Evolutionary conservation across 495 filamentous ascomycete species (phyloP), one percentile per base, ranked within the genome.

Genomic region (Barbatosphaeria neglecta): DNA sequence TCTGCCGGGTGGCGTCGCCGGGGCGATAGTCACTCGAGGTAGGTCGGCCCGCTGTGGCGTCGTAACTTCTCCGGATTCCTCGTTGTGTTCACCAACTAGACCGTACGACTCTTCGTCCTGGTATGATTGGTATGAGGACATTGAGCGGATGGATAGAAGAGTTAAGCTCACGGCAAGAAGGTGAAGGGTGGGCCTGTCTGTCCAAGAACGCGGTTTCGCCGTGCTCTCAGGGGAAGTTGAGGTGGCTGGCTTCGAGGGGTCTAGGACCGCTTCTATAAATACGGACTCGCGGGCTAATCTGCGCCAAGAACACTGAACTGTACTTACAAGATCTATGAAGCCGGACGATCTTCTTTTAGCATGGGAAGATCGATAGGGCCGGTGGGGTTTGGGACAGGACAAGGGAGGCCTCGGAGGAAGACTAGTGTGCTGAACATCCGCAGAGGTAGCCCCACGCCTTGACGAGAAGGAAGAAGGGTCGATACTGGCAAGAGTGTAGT

Each of bases 101-200:
- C 27, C 25, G 19, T 15, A 40, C 31, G 16, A 22, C 23, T 47
- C 46, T 10, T 48, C 49, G 20, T 60, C 60, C 46, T 59, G 45
- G 49, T 43, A 51, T 48, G 27, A 49, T 61, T 61, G 60, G 54
- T 57, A 53, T 52, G 53, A 50, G 48, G 54, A 56, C 58, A 59
- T 61, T 41, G 50, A 42, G 37, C 40, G 16, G 28, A 2, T n/a
- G 28, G 40, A 43, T 35, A 43, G 37, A 44, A 43, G 46, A 37
- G 41, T 39, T 10, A 50, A 38, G 53, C 58, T 61, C 52, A 57
- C 57, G 46, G 39, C 54, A 47, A 40, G 18, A 39, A 37, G 11
- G n/a, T n/a, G n/a, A 37, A 19, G 24, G 24, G 35, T 40, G 6
- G 2, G 22, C 15, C n/a, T 15, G 17, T 20, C 22, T 25, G 33